Base-by-base conservation (phyloP, 2,329 filamentous ascomycete species). In the Aspergillus tamarii region DNA sequence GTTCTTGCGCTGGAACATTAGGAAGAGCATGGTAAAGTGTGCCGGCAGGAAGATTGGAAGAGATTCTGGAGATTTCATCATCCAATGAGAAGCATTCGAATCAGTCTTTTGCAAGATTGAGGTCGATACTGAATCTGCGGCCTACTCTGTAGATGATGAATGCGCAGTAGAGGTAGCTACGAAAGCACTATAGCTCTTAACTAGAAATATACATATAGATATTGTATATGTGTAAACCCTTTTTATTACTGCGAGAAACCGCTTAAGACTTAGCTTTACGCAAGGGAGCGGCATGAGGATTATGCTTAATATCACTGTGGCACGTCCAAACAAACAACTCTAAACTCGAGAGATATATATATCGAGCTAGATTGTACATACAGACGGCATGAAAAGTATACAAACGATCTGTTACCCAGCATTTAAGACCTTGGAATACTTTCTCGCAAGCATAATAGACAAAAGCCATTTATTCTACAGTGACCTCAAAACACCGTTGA, bases 401-500 rank as follows among this genome's bases (percentile, higher is more conserved):
- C 8, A 16, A 41, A 8, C 9, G 16, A 41, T 9, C 36, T 19
- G 9, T 10, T 19, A 48, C 16, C 23, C 23, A 14, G 45, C 11
- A 48, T 8, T 48, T 9, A 8, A 48, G 19, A 4, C 6, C 4
- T 26, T 23, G 45, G 45, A 23, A 48, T 26, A 26, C 45, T 48
- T 48, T 26, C 23, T 12, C 21, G 28, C 19, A 48, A 2, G 12
- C 12, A 26, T 9, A 26, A 16, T 26, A 11, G 6, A 46, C 43
- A 14, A 21, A 23, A 28, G 11, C 45, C 21, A 8, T 48, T 3
- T 48, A 28, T 50, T 50, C 9, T 19, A 7, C 14, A 21, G 32
- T 54, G 52, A 54, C 52, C 52, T 54, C 52, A 54, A 54, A 64
- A 39, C 6, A 32, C 23, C 58, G 26, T 30, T 30, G 19, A 36